These are phyloP conservation scores for Quercus mongolica DNA, from an alignment of 306 rosid species.

Conservation along the genomic window DNA sequence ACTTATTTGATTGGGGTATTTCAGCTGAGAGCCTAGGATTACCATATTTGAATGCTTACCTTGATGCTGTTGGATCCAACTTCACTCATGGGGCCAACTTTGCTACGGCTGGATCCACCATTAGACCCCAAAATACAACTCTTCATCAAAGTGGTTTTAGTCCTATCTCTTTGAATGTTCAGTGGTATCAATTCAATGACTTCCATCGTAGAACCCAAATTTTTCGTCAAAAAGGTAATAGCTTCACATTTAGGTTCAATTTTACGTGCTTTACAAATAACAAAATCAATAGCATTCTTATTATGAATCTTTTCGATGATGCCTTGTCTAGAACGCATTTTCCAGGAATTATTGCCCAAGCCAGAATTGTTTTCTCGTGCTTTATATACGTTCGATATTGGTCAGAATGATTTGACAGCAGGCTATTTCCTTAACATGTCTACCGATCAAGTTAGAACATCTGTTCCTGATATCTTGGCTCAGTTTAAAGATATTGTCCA, in stretches of 20 bases:
- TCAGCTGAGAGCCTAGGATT: constrained; percentile 51
- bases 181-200: constrained; percentile 48
- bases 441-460: constrained; percentile 28
- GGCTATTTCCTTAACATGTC: constrained; percentile 48
- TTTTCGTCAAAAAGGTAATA: constrained; percentile 34
- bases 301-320: neutral
- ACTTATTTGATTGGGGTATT: neutral
- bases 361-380: constrained; percentile 23
- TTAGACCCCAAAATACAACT: constrained; percentile 63
- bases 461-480: constrained; percentile 45
- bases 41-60: constrained; percentile 58
- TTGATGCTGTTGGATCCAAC: constrained; percentile 70
- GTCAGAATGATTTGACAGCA: constrained; percentile 49
- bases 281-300: too few relatives aligned
- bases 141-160: constrained; percentile 63
- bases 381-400: constrained; percentile 46
- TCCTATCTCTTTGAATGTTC: constrained; percentile 66
- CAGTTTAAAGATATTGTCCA: constrained; percentile 42
- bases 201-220: constrained; percentile 48
- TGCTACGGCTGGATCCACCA: constrained; percentile 76
- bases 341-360: constrained; percentile 32
- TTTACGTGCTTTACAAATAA: too few relatives aligned
- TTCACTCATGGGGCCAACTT: constrained; percentile 70
- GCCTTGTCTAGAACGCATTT: constrained; percentile 27
- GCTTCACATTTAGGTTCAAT: neutral